These are phyloP conservation scores for Neofusicoccum parvum DNA, from an alignment of 2,329 filamentous ascomycete genomes.

Conservation along the genomic window DNA sequence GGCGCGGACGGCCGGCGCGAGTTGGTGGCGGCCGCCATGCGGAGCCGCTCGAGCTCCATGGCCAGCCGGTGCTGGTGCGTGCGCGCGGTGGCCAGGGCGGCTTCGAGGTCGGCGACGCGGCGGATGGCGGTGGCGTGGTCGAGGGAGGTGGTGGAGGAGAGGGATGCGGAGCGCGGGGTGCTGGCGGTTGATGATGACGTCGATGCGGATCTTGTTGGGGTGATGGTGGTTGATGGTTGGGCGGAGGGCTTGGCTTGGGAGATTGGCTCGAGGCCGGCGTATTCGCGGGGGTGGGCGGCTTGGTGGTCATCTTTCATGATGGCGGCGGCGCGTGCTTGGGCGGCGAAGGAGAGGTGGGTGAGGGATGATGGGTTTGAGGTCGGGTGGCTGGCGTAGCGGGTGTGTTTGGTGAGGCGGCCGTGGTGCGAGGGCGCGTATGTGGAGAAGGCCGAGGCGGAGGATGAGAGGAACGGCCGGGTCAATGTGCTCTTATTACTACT, in stretches of 20 bases:
- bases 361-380: background rate
- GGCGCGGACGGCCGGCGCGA: background rate
- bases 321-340: no score
- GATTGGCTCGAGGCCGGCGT: no score
- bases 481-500: background rate
- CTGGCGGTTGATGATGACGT: background rate
- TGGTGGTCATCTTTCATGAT: background rate
- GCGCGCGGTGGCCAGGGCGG: background rate
- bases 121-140: background rate
- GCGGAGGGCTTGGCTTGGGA: background rate
- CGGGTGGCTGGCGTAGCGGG: background rate
- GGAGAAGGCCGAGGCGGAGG: background rate
- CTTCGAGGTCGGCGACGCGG: slow-evolving; percentile 7
- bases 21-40: background rate
- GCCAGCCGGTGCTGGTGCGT: slow-evolving; percentile 1
- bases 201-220: background rate
- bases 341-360: no score
- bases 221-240: background rate
- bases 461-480: background rate
- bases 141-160: background rate
- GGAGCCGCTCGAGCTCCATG: background rate
- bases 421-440: background rate
- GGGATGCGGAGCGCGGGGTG: background rate
- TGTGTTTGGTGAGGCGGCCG: background rate
- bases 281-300: background rate